Conservation (phyloP, 2,329 filamentous ascomycete species). For the Cercospora zeina region DNA sequence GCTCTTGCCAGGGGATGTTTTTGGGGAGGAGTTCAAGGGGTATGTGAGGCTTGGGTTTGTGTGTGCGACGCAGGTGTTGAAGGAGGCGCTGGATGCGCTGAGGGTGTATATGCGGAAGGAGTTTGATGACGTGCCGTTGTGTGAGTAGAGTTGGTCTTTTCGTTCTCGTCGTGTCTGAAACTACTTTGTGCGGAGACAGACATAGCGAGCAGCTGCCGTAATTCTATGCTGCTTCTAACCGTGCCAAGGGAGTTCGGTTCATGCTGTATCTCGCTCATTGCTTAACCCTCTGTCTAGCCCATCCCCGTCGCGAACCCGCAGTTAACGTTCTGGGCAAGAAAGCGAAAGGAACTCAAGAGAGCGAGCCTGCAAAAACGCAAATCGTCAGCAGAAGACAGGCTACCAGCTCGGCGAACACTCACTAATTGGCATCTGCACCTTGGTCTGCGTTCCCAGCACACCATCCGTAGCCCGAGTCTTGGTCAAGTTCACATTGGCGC, state of each 20-base stretch:
- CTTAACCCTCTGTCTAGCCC: not conserved
- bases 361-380: not conserved
- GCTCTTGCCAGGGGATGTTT: constrained; percentile 71
- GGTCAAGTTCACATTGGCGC: constrained; percentile 21
- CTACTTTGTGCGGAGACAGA: not conserved
- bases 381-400: not conserved
- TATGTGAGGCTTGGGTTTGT: constrained; percentile 78
- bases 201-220: not conserved
- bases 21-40: constrained; percentile 72
- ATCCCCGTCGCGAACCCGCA: not conserved
- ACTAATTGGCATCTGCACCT: constrained; percentile 28
- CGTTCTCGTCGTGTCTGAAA: not conserved
- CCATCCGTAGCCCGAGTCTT: constrained; percentile 24
- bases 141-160: constrained; percentile 17
- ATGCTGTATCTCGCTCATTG: not conserved
- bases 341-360: not conserved
- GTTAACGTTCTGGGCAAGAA: no score
- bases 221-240: not conserved
- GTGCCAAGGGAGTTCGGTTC: not conserved
- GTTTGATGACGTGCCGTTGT: constrained; percentile 52
- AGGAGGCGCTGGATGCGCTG: constrained; percentile 61
- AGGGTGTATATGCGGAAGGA: constrained; percentile 58
- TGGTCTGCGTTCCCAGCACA: constrained; percentile 21
- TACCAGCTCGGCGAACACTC: not conserved
- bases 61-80: constrained; percentile 67